These are phyloP conservation scores for Lophiotrema nucula DNA, from an alignment of 495 filamentous ascomycete genomes.

Conservation along the genomic window DNA sequence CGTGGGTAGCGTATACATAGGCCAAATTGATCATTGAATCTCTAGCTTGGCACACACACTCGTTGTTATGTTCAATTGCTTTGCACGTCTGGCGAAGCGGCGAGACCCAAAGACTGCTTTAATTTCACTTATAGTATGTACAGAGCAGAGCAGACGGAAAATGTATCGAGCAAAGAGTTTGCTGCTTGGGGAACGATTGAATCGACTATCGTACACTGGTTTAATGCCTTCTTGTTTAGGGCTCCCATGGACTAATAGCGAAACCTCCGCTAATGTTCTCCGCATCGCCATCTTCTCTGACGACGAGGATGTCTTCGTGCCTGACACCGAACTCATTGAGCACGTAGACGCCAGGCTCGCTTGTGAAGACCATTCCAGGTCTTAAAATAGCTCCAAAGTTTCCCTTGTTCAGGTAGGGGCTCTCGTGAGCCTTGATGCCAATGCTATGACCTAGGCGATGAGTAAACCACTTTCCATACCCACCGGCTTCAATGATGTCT, in stretches of 20 bases:
- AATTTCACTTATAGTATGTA: too few species aligned
- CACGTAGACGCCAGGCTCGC: slow-evolving; percentile 57
- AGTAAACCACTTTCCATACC: slow-evolving; percentile 54
- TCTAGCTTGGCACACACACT: too few species aligned
- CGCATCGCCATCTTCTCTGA: slow-evolving; percentile 48
- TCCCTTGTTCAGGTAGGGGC: slow-evolving; percentile 57
- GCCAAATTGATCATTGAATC: too few species aligned
- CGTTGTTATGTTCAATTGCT: too few species aligned
- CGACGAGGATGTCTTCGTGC: slow-evolving; percentile 54
- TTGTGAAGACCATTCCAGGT: slow-evolving; percentile 56
- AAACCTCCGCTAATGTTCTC: slow-evolving; percentile 48
- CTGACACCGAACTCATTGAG: slow-evolving; percentile 54
- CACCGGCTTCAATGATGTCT: slow-evolving; percentile 50
- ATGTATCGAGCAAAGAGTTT: too few species aligned
- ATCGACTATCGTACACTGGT: too few species aligned
- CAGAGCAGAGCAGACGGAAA: too few species aligned
- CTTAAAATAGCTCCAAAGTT: slow-evolving; percentile 45
- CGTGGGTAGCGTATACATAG: too few species aligned
- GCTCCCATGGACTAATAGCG: slow-evolving; percentile 49
- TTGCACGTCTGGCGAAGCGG: too few species aligned
- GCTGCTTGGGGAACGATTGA: too few species aligned
- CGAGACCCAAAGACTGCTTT: too few species aligned
- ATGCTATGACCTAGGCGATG: slow-evolving; percentile 59
- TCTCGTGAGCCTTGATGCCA: slow-evolving; percentile 59
- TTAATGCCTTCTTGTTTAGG: too few species aligned